These are phyloP conservation scores for Psilocybe mexicana DNA, from an alignment of 1,284 basidiomycete genomes.

Conservation along the genomic window DNA sequence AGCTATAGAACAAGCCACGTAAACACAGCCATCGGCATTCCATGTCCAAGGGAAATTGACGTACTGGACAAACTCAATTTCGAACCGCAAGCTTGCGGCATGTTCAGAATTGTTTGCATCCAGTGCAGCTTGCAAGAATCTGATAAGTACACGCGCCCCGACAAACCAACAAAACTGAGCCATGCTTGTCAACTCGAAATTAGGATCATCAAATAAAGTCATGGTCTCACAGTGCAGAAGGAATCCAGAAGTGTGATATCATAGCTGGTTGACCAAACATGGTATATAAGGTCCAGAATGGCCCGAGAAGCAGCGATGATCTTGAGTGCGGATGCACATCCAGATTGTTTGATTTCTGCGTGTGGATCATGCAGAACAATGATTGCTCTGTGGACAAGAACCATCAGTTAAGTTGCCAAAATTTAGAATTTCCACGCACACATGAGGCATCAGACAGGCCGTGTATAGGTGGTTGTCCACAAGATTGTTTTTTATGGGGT, in stretches of 20 bases:
- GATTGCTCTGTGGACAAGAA: constrained; percentile 43
- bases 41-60: constrained; percentile 22
- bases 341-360: constrained; percentile 54
- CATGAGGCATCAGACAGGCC: constrained; percentile 58
- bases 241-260: constrained; percentile 66
- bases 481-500: constrained; percentile 54
- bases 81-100: constrained; percentile 52
- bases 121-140: constrained; percentile 61
- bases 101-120: constrained; percentile 54
- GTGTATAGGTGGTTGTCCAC: constrained; percentile 70
- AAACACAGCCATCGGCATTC: not conserved
- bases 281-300: constrained; percentile 68
- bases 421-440: constrained; percentile 45
- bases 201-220: constrained; percentile 22
- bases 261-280: constrained; percentile 66
- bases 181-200: not conserved
- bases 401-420: constrained; percentile 1
- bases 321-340: constrained; percentile 66
- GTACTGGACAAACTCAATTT: constrained; percentile 67
- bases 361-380: constrained; percentile 75
- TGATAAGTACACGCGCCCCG: constrained; percentile 61
- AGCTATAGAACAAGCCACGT: constrained; percentile 36
- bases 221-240: constrained; percentile 61
- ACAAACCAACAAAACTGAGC: constrained; percentile 69
- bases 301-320: constrained; percentile 64